phyloP scores from a whole-genome alignment of 169 alveolate species.

The Plasmodium knowlesi region DNA sequence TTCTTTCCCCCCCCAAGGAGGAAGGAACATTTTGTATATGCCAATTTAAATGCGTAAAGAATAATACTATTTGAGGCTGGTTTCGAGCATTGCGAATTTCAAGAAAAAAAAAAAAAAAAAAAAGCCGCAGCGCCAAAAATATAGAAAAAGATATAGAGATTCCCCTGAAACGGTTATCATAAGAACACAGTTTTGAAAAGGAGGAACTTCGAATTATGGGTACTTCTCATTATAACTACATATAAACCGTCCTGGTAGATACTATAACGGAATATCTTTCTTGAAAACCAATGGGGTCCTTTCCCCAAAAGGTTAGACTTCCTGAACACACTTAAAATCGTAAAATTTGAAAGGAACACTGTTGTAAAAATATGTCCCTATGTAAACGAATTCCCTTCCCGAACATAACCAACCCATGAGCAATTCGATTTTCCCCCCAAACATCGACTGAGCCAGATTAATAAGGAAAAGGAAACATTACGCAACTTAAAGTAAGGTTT shows the following conservation, averaged over 20 bases:
- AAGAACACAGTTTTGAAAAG: neutral
- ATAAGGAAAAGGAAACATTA: too few species aligned
- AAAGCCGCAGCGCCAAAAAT: neutral
- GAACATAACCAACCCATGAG: neutral
- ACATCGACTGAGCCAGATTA: neutral
- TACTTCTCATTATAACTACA: too few species aligned
- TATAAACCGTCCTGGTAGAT: too few species aligned
- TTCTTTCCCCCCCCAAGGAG: neutral
- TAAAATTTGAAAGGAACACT: too few species aligned
- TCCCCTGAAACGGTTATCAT: neutral
- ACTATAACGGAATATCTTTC: neutral
- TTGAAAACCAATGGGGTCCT: neutral
- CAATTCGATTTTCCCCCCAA: neutral
- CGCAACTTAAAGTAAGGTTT: neutral
- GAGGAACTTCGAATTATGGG: neutral
- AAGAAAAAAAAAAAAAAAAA: too few species aligned
- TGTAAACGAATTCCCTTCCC: neutral
- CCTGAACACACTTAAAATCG: neutral
- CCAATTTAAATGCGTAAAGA: neutral
- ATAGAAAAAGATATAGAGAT: too few species aligned
- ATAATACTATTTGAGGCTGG: neutral
- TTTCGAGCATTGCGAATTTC: too few species aligned
- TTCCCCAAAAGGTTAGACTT: neutral
- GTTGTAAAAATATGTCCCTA: neutral
- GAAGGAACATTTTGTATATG: neutral